Evolutionary conservation across 108 stramenopile genomes (phyloP).

Genomic region (Pseudonitzschia multistriata): DNA sequence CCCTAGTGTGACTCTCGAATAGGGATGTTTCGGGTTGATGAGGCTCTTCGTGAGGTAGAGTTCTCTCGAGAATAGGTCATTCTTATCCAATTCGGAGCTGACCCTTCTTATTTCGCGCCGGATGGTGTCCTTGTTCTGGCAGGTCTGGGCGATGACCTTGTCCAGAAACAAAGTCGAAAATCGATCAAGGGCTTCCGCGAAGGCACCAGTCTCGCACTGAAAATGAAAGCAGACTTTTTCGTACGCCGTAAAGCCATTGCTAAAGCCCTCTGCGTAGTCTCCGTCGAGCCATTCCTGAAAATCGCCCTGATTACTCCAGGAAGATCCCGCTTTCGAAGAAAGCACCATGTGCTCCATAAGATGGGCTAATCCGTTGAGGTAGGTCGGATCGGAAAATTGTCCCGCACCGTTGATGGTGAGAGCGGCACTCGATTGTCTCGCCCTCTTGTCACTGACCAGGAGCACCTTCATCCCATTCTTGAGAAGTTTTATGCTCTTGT

Average conservation of each 20-base stretch:
- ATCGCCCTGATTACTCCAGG: slow-evolving; percentile 28
- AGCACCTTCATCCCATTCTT: slow-evolving; percentile 69
- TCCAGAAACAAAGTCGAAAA: slow-evolving; percentile 55
- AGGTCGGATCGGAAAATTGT: slow-evolving; percentile 64
- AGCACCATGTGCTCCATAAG: slow-evolving; percentile 79
- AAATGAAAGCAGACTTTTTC: slow-evolving; percentile 82
- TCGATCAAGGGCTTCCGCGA: slow-evolving; percentile 57
- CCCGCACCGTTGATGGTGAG: slow-evolving; percentile 67
- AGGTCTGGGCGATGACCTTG: slow-evolving; percentile 39
- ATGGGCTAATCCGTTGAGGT: slow-evolving; percentile 68
- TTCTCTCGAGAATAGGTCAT: slow-evolving; percentile 35
- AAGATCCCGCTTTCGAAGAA: not conserved
- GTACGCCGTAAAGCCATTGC: slow-evolving; percentile 70
- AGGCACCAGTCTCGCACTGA: slow-evolving; percentile 36
- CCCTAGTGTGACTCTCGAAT: slow-evolving; percentile 54
- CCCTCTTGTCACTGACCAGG: slow-evolving; percentile 53
- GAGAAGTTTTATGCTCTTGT: no score
- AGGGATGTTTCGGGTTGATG: slow-evolving; percentile 68
- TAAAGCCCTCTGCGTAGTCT: slow-evolving; percentile 57
- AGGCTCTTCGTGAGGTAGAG: slow-evolving; percentile 65
- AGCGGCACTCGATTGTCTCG: slow-evolving; percentile 47
- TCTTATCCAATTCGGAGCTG: slow-evolving; percentile 57
- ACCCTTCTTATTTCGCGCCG: slow-evolving; percentile 66
- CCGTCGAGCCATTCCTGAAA: slow-evolving; percentile 67
- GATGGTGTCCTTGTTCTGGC: slow-evolving; percentile 35